Percentiles rank a stretch among this genome's conserved stretches.
Conservation (phyloP, 1,284 basidiomycete species). For the Ustilago sp. region DNA sequence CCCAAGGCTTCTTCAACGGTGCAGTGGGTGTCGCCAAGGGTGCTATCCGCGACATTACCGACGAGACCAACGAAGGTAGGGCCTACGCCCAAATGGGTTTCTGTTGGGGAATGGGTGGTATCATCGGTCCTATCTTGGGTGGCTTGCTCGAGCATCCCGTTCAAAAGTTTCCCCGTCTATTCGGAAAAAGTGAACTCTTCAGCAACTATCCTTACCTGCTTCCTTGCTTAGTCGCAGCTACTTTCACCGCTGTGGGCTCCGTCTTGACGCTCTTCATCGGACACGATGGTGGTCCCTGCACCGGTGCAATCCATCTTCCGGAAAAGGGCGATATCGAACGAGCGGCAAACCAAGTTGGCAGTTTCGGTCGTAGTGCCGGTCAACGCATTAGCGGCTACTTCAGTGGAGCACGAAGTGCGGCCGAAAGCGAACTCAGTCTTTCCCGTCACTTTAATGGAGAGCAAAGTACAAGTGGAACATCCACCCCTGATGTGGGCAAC, state of each 20-base stretch:
- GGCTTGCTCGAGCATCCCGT: constrained; percentile 77
- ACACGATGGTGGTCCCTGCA: constrained; percentile 76
- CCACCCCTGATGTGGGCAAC: constrained; percentile 19
- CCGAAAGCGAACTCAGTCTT: constrained; percentile 47
- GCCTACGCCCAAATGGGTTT: constrained; percentile 95
- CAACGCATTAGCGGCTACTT: constrained; percentile 65
- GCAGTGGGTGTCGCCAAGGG: constrained; percentile 89
- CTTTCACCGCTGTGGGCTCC: constrained; percentile 75
- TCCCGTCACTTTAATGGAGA: constrained; percentile 26
- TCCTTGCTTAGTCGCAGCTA: constrained; percentile 78
- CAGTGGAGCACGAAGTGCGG: constrained; percentile 28
- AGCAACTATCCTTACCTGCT: constrained; percentile 88
- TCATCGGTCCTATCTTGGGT: constrained; percentile 77
- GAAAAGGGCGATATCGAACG: constrained; percentile 57
- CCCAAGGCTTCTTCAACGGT: constrained; percentile 95
- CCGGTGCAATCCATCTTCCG: constrained; percentile 57
- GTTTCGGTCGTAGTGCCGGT: constrained; percentile 55
- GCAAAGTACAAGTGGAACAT: constrained; percentile 15
- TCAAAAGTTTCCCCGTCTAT: constrained; percentile 82
- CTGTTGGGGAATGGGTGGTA: constrained; percentile 94
- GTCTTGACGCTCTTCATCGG: constrained; percentile 88
- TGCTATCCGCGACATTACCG: constrained; percentile 87
- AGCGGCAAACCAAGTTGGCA: constrained; percentile 47
- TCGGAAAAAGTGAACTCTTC: constrained; percentile 76
- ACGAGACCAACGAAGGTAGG: constrained; percentile 87